These are phyloP conservation scores for Penicillium concentricum DNA, from an alignment of 2,329 filamentous ascomycete genomes.

Conservation along the genomic window DNA sequence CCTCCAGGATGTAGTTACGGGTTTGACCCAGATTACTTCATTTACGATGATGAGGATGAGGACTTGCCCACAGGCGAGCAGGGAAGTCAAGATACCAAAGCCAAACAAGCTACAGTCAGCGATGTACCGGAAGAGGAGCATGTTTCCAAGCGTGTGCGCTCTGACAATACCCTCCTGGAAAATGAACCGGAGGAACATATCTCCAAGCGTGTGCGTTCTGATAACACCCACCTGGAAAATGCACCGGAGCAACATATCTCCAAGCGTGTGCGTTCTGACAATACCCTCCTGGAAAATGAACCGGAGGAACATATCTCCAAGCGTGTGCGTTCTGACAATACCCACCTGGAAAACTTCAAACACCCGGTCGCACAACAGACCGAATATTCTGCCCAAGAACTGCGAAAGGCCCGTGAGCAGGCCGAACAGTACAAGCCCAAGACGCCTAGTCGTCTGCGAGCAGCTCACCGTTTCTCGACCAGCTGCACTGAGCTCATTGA, in stretches of 20 bases:
- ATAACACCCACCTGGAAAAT: background rate
- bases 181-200: background rate
- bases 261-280: background rate
- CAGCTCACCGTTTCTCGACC: slow-evolving; percentile 17
- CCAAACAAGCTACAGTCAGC: background rate
- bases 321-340: background rate
- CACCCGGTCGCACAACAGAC: background rate
- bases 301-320: background rate
- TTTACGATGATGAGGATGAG: slow-evolving; percentile 33
- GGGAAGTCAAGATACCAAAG: background rate
- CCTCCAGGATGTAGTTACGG: slow-evolving; percentile 43
- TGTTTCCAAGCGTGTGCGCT: background rate
- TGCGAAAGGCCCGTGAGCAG: slow-evolving; percentile 38
- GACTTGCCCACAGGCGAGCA: slow-evolving; percentile 23
- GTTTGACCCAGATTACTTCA: slow-evolving; percentile 41
- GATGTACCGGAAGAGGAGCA: background rate
- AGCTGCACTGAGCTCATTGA: background rate
- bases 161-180: background rate
- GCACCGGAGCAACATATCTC: background rate
- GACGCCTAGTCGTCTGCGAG: slow-evolving; percentile 43
- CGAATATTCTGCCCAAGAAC: background rate
- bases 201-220: background rate
- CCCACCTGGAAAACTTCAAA: slow-evolving; percentile 11
- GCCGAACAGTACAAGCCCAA: slow-evolving; percentile 46
- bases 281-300: background rate